A percentile compares a stretch with the other conserved stretches of the same genome.
Conservation (phyloP, 345 rosid genomes). For the Camelina neglecta region DNA sequence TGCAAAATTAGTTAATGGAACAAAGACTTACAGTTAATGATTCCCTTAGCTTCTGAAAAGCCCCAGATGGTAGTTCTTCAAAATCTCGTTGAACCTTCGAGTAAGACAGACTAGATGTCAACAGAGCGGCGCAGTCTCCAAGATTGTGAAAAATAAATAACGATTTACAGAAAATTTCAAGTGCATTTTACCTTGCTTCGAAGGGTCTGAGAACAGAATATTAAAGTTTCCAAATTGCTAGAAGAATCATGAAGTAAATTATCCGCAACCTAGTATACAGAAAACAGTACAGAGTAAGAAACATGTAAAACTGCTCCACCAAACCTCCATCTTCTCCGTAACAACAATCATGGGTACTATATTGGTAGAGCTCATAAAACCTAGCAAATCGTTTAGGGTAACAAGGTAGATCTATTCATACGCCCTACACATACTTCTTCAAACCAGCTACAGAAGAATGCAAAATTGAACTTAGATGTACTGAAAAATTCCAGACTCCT, state of each 20-base stretch:
- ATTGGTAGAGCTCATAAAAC: neutral
- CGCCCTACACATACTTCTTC: slow-evolving; percentile 6
- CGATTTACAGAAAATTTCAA: slow-evolving; percentile 9
- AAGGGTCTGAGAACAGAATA: slow-evolving; percentile 99
- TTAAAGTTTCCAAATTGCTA: slow-evolving; percentile 95
- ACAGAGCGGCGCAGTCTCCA: slow-evolving; percentile 16
- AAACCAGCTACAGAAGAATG: slow-evolving; percentile 4
- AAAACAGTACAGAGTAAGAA: slow-evolving; percentile 20
- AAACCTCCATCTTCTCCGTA: slow-evolving; percentile 3
- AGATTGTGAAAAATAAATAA: neutral
- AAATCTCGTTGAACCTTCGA: slow-evolving; percentile 93
- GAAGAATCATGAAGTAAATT: slow-evolving; percentile 96
- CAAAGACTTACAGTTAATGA: slow-evolving; percentile 76
- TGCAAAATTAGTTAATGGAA: neutral
- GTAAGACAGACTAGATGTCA: slow-evolving; percentile 35
- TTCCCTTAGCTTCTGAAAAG: slow-evolving; percentile 76
- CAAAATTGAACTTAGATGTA: neutral
- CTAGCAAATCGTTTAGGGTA: slow-evolving; percentile 7
- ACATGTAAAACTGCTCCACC: slow-evolving; percentile 5
- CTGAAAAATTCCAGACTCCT: slow-evolving; percentile 17
- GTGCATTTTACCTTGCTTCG: slow-evolving; percentile 90
- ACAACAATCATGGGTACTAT: slow-evolving; percentile 23
- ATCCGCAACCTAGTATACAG: slow-evolving; percentile 81
- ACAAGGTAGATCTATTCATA: slow-evolving; percentile 29
- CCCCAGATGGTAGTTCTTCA: slow-evolving; percentile 97